Base-by-base conservation (phyloP, 2,329 filamentous ascomycete species). In the Xylariaceae sp. region DNA sequence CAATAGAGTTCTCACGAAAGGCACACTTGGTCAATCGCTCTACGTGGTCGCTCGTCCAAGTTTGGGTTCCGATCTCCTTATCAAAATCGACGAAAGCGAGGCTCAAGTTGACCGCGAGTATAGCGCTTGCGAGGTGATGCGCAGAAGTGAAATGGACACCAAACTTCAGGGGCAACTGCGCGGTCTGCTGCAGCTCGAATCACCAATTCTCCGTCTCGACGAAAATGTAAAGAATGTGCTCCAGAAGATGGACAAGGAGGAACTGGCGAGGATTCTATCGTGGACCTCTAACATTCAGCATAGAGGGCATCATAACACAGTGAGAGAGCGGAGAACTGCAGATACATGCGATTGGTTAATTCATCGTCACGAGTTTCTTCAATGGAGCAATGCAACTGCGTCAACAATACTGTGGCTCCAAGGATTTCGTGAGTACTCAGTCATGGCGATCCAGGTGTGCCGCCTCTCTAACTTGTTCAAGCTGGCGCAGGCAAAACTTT, bases 401-500 rank as follows among this genome's bases (percentile, higher is more conserved):
- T 52, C 57, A 7, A 53, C 50, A 34, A 56, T 23, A n/a, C 50
- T 62, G 6, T 62, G 57, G 60, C 57, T 62, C 13, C 57, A 53
- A 39, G 60, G 60, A 23, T 51, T 54, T 45, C 53, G 60, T 62
- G 11, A 57, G 57, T 57, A 42, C 17, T 10, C 39, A 13, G 7
- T 30, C 8, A 13, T 44, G 15, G 4, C 49, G n/a, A 18, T 44
- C 15, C 51, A 23, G 1, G 9, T 13, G 17, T 23, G 17, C 9
- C 10, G n/a, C 34, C 10, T 52, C 35, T 37, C 61, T 58, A 42
- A 59, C 50, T 11, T 5, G 8, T 7, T 49, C 11, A 35, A 62
- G 60, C 57, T 9, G 60, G 60, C 35, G 13, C 60, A 11, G 60
- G 60, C 4, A 62, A 62, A 54, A 62, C 60, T 4, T 60, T 37